Evolutionary conservation across 176 grass and related monocot genomes (phyloP), one percentile per base, ranked within the genome.

Genomic region (Tillandsia fasciculata): DNA sequence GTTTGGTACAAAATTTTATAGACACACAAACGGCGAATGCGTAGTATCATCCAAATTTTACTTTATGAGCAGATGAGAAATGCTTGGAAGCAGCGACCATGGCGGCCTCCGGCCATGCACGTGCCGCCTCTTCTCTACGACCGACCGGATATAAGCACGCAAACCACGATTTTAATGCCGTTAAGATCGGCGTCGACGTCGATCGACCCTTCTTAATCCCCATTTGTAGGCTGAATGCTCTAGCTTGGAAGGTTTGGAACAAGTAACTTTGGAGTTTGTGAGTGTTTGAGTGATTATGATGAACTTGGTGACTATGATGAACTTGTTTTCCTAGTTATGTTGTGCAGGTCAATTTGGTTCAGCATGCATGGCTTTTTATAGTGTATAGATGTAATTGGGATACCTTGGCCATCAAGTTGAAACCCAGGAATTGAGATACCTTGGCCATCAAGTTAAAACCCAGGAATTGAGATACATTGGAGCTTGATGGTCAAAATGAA

Each of bases 11-110:
- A 33, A 33, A 33, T 4, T 33, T 4, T 33, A 33, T 33, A 5
- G 0, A 3, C 29, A 33, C 29, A 4, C 33, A 42, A 42, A 42
- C 1, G 3, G 33, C 33, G 4, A 42, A 42, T 42, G 3, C 33
- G 12, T 63, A 63, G 26, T 24, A 52, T 52, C 27, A 70, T 18
- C 50, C 22, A 18, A 70, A 70, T 0, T 70, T 70, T 12, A 70
- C 68, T 29, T 53, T 70, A 53, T 70, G 23, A 11, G 68, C 50
- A 33, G 47, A 51, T 1, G 68, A 70, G 50, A 70, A 70, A 26
- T 70, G 68, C 68, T 70, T 70, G 13, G 50, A 49, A 53, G 68
- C 68, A 27, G 68, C 68, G 14, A 70, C 68, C 68, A 70, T 70
- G 50, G 50, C 49, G 12, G 50, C 68, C 12, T 70, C 68, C 13